Evolutionary conservation across 2,329 filamentous ascomycete species (phyloP), one percentile per base, ranked within the genome.

Genomic region (Metarhizium brunneum): DNA sequence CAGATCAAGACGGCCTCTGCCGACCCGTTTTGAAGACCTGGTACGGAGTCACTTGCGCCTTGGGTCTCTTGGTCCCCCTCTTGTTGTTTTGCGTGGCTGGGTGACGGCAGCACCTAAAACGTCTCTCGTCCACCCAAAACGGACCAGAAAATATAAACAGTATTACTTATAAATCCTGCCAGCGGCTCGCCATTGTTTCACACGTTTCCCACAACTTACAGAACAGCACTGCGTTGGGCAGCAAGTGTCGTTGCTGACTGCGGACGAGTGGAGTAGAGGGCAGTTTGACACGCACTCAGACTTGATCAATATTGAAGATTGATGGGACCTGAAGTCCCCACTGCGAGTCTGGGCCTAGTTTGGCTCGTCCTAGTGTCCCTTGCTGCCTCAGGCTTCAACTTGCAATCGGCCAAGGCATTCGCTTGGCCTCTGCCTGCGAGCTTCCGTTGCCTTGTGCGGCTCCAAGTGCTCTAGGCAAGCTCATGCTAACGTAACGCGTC

Each of bases 401-500:
- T 60, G 59, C 40, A 45, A 45, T 38, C 50, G 30, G 43, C 54
- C 60, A 61, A 71, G 64, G 61, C 64, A 66, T 55, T 65, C 60
- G 63, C 4, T 60, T 61, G 67, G 70, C 68, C 69, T 68, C 69
- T 66, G 60, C 62, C 59, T 60, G 59, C 62, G 62, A 69, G 64
- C 64, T 68, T 61, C 60, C 62, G 59, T 60, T 63, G 61, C 62
- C 63, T 65, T 59, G 59, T 59, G 60, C 64, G 53, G 56, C 7
- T 11, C 10, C 32, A 2, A 35, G 32, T 25, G 25, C 68, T 75
- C 73, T 63, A 76, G 73, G 73, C 73, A 76, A 76, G 73, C 73
- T 75, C 62, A 67, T 69, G 71, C 73, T 72, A 71, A 76, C 73
- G 73, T 73, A 71, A 76, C 73, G 73, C 73, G 73, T 75, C 66